phyloP scores from a whole-genome alignment of 805 yeast genomes.

The Nakazawaea ambrosiae region DNA sequence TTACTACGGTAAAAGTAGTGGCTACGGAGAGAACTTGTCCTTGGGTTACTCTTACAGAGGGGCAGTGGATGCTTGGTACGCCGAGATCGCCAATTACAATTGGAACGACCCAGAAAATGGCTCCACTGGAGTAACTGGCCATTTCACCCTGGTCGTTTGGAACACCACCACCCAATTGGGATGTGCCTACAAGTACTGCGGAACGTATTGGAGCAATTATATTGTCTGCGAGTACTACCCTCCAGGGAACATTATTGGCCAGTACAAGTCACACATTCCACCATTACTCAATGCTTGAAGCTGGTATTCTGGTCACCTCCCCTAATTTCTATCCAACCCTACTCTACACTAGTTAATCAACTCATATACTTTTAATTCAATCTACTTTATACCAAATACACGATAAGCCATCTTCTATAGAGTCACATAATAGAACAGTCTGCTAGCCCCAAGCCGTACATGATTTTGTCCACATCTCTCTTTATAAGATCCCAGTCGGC shows the following conservation, averaged over 20 bases:
- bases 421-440: conserved; percentile 72
- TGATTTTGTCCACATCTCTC: conserved; percentile 82
- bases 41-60: conserved; percentile 53
- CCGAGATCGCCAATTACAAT: conserved; percentile 51
- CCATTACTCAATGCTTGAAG: neutral
- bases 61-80: conserved; percentile 65
- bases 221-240: conserved; percentile 62
- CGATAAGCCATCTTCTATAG: neutral
- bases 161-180: conserved; percentile 52
- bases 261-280: conserved; percentile 22
- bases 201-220: conserved; percentile 39
- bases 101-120: conserved; percentile 44
- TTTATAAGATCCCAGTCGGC: conserved; percentile 79
- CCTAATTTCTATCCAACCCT: no score
- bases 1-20: conserved; percentile 36
- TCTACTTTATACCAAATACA: no score
- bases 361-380: no score
- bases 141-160: conserved; percentile 77
- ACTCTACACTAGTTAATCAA: no score
- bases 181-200: conserved; percentile 55
- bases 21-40: conserved; percentile 74
- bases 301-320: neutral
- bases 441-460: conserved; percentile 81
- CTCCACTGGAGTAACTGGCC: conserved; percentile 47
- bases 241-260: conserved; percentile 56